Conservation (phyloP, 257 asterid species). For the Datura wrightii region DNA sequence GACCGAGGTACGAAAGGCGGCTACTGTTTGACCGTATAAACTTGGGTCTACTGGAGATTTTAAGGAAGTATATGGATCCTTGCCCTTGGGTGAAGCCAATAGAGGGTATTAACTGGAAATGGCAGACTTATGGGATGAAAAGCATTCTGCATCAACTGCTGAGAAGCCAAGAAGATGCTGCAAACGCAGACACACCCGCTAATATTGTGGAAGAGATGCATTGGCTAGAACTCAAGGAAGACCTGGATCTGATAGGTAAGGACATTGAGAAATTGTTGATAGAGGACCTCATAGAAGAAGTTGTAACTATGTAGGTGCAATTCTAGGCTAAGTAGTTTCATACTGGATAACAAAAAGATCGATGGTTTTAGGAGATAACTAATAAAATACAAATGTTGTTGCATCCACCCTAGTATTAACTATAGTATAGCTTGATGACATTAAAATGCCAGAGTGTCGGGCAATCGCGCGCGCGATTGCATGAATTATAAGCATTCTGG, state of each 20-base stretch:
- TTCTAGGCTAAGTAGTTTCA: neutral
- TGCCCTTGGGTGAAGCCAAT: conserved; percentile 67
- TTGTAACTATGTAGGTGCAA: conserved; percentile 41
- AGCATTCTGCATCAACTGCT: conserved; percentile 55
- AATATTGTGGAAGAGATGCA: conserved; percentile 60
- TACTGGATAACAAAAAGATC: conserved; percentile 19
- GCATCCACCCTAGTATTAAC: conserved; percentile 24
- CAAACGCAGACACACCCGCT: conserved; percentile 41
- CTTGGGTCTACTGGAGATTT: conserved; percentile 52
- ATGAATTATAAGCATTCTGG: neutral
- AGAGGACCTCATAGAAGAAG: conserved; percentile 61
- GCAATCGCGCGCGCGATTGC: neutral
- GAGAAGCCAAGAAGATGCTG: conserved; percentile 36
- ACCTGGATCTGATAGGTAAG: conserved; percentile 57
- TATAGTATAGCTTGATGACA: conserved; percentile 9
- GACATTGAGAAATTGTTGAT: conserved; percentile 68
- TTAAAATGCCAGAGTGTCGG: neutral
- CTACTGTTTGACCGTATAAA: conserved; percentile 72
- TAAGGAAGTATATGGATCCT: conserved; percentile 45
- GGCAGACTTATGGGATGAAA: conserved; percentile 47
- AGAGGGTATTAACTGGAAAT: conserved; percentile 32
- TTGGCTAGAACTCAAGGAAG: conserved; percentile 58
- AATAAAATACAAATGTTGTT: conserved; percentile 27
- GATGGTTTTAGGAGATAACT: conserved; percentile 25
- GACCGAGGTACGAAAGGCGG: conserved; percentile 61